These are phyloP conservation scores for Skeletonema costatum DNA, from an alignment of 108 stramenopile genomes.

Conservation along the genomic window DNA sequence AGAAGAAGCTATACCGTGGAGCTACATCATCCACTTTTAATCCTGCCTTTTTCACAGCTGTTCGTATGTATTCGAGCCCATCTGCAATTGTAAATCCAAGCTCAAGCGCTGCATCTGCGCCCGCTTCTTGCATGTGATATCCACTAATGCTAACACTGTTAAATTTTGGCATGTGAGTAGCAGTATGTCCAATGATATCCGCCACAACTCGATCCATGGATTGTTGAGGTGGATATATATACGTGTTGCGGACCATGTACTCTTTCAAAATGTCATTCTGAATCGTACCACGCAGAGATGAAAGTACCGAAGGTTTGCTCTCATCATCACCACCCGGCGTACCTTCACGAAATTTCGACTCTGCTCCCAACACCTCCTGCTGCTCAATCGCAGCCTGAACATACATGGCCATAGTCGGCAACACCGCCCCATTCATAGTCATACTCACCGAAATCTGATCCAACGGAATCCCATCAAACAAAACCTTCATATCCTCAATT, in stretches of 20 bases:
- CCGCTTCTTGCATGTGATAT: conserved; percentile 99
- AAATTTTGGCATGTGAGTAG: conserved; percentile 95
- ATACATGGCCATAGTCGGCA: conserved; percentile 93
- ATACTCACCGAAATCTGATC: conserved; percentile 94
- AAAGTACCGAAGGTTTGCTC: conserved; percentile 39
- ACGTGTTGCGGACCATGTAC: conserved; percentile 94
- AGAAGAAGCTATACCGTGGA: conserved; percentile 96
- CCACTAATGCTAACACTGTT: conserved; percentile 96
- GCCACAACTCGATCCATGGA: conserved; percentile 87
- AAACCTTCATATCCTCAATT: conserved; percentile 95
- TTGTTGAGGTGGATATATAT: conserved; percentile 94
- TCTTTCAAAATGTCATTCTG: conserved; percentile 99
- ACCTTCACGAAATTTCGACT: conserved; percentile 42
- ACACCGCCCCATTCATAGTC: conserved; percentile 99
- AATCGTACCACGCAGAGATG: conserved; percentile 89
- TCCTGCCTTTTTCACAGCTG: conserved; percentile 85
- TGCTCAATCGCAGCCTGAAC: conserved; percentile 91
- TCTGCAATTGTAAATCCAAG: conserved; percentile 98
- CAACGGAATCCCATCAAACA: conserved; percentile 96
- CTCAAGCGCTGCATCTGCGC: conserved; percentile 95
- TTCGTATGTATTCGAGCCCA: conserved; percentile 89
- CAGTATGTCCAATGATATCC: conserved; percentile 96
- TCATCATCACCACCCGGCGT: neutral
- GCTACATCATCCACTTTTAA: conserved; percentile 95
- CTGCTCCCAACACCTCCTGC: conserved; percentile 50